Base-by-base conservation (phyloP, 2,329 filamentous ascomycete genomes). In the Sporothrix sp. region DNA sequence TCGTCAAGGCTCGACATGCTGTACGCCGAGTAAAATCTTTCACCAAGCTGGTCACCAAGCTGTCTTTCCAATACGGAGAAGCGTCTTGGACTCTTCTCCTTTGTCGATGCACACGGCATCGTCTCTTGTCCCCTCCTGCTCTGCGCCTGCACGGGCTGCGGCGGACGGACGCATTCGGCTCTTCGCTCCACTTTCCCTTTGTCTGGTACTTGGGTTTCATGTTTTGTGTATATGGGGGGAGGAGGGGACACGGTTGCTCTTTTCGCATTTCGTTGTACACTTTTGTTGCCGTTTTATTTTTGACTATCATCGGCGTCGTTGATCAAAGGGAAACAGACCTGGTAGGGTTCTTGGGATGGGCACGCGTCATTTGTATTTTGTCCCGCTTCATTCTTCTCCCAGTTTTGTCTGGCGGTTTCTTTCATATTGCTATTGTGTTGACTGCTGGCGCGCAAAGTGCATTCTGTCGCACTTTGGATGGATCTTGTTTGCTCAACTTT, bases 1-100 rank as follows among this genome's bases (percentile, higher is more conserved):
- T 56, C 64, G 23, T 58, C 65, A 32, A 63, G 67, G 56, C 57
- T 72, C 53, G 66, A 71, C 50, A 58, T 60, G 52, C 57, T 71
- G 32, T 64, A 61, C 10, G 51, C 59, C 14, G 62, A 61, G 4
- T 54, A 62, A 57, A 66, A 60, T 58, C 52, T 18, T 16, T 20
- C 11, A 20, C n/a, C n/a, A n/a, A n/a, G n/a, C n/a, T n/a, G n/a
- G n/a, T n/a, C n/a, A n/a, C n/a, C n/a, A n/a, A n/a, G n/a, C n/a
- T n/a, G n/a, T n/a, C n/a, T n/a, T n/a, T n/a, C n/a, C n/a, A n/a
- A n/a, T n/a, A n/a, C n/a, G n/a, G n/a, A n/a, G n/a, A 21, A n/a
- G 14, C 23, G 28, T 11, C 16, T 16, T 48, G 38, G 5, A 20
- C 16, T 11, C 10, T 14, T 40, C 23, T 42, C 44, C 37, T 10